phyloP scores from a whole-genome alignment of 331 rosid genomes.

The Erythrophleum ivorense region DNA sequence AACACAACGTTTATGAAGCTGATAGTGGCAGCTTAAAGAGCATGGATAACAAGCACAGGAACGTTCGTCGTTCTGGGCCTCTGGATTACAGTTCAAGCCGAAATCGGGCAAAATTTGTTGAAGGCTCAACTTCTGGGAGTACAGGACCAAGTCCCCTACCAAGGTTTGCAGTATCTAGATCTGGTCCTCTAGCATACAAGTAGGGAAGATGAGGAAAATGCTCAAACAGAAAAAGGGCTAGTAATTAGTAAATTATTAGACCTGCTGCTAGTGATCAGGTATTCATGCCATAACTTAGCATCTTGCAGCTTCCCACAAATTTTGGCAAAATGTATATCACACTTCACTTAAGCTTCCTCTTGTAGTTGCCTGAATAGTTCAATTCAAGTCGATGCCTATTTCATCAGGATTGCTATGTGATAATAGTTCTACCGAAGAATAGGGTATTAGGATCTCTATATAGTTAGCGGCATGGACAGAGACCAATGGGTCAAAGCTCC shows the following conservation, averaged over 20 bases:
- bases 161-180: constrained; percentile 96
- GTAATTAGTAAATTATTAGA: constrained; percentile 59
- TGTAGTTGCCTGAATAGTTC: constrained; percentile 47
- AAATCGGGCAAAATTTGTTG: constrained; percentile 56
- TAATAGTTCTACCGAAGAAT: neutral
- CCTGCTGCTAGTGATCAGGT: constrained; percentile 39
- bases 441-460: neutral
- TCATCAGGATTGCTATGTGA: constrained; percentile 3
- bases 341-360: constrained; percentile 30
- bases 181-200: constrained; percentile 94
- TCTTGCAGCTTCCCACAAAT: constrained; percentile 44
- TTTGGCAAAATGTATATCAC: constrained; percentile 52
- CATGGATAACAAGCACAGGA: constrained; percentile 61
- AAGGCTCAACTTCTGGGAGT: constrained; percentile 87
- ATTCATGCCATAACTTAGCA: constrained; percentile 40
- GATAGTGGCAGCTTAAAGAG: constrained; percentile 61
- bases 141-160: constrained; percentile 94
- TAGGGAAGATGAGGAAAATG: constrained; percentile 50
- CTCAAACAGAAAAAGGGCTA: constrained; percentile 23
- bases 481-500: constrained; percentile 3
- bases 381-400: constrained; percentile 49
- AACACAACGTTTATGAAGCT: constrained; percentile 51
- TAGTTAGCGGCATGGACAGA: neutral
- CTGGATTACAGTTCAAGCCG: constrained; percentile 87
- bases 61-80: constrained; percentile 81